Conservation (phyloP, 305 asterid species). For the Solanum hybrid region DNA sequence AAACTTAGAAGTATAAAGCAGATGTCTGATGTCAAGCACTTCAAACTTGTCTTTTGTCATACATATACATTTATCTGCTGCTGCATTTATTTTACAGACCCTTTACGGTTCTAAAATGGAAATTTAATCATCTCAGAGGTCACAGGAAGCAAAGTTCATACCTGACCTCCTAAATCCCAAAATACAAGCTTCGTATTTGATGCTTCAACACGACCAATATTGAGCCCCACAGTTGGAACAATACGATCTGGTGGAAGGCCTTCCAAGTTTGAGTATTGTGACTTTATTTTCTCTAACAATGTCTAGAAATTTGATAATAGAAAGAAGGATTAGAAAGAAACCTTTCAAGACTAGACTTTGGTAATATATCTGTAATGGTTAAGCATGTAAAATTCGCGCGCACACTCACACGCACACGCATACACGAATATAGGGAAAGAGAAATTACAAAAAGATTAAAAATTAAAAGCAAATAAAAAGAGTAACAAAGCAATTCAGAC, state of each 20-base stretch:
- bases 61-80: neutral
- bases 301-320: slow-evolving; percentile 41
- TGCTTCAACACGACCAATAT: slow-evolving; percentile 86
- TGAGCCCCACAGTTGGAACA: slow-evolving; percentile 96
- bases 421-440: neutral
- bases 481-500: neutral
- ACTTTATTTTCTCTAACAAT: slow-evolving; percentile 79
- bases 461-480: neutral
- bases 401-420: neutral
- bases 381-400: neutral
- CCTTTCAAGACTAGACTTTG: neutral
- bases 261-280: slow-evolving; percentile 73
- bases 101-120: neutral
- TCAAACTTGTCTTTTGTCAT: neutral
- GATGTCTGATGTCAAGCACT: neutral
- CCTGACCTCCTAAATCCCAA: slow-evolving; percentile 99
- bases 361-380: neutral
- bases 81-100: neutral
- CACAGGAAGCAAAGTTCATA: slow-evolving; percentile 17
- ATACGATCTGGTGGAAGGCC: slow-evolving; percentile 93
- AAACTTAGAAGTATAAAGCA: neutral
- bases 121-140: neutral
- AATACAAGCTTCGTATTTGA: slow-evolving; percentile 77
- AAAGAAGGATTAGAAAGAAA: slow-evolving; percentile 18
- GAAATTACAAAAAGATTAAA: neutral